A percentile compares a stretch with the other conserved stretches of the same genome.
Conservation (phyloP, 768 basidiomycete genomes). For the Imleria badia region DNA sequence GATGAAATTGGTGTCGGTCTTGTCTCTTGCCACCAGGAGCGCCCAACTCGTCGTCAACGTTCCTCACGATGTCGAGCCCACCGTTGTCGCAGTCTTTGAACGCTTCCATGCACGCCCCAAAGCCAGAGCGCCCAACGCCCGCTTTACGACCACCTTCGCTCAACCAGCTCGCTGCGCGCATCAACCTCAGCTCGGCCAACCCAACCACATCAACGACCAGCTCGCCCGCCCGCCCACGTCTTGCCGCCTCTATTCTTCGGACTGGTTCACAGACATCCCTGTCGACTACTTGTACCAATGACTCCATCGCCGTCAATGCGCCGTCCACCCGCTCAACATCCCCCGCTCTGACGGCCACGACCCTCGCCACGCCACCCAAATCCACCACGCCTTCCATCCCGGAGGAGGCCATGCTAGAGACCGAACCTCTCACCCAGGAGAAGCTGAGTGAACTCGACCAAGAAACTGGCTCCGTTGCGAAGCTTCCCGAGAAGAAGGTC, state of each 20-base stretch:
- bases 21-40: slow-evolving; percentile 11
- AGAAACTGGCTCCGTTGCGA: slow-evolving; percentile 40
- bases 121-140: slow-evolving; percentile 37
- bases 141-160: slow-evolving; percentile 62
- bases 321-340: slow-evolving; percentile 69
- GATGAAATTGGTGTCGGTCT: slow-evolving; percentile 6
- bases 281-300: slow-evolving; percentile 47
- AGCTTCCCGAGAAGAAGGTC: slow-evolving; percentile 37
- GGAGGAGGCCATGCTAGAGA: slow-evolving; percentile 34
- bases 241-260: slow-evolving; percentile 71
- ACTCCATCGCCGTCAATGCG: slow-evolving; percentile 66
- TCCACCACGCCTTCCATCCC: slow-evolving; percentile 42
- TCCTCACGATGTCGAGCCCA: slow-evolving; percentile 31
- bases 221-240: slow-evolving; percentile 56
- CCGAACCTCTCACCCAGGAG: slow-evolving; percentile 60
- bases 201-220: slow-evolving; percentile 21
- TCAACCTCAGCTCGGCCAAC: slow-evolving; percentile 44
- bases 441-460: slow-evolving; percentile 63
- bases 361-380: slow-evolving; percentile 41
- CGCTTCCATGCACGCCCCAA: slow-evolving; percentile 35
- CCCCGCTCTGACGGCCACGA: slow-evolving; percentile 50
- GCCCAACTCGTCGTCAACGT: slow-evolving; percentile 14
- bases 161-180: slow-evolving; percentile 80
- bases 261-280: slow-evolving; percentile 57
- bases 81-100: slow-evolving; percentile 30